These are phyloP conservation scores for Fistulinella cinereoalba DNA, from an alignment of 1,284 basidiomycete species.

Conservation along the genomic window DNA sequence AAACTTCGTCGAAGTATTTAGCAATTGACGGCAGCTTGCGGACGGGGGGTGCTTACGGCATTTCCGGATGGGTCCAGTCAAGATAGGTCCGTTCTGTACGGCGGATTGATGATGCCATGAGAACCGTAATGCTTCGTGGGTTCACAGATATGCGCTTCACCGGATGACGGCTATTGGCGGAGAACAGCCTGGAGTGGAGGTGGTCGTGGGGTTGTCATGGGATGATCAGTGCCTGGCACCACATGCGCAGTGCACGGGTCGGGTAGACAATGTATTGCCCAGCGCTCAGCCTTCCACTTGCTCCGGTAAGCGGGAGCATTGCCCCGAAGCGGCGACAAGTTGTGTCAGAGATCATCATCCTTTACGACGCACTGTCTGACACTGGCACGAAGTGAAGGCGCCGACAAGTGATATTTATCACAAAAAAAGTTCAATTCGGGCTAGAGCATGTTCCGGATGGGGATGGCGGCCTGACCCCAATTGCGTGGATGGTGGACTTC, in stretches of 20 bases:
- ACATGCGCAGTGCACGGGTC: too few relatives aligned
- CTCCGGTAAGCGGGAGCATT: too few relatives aligned
- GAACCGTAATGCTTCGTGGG: slow-evolving; percentile 16
- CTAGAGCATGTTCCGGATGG: slow-evolving; percentile 15
- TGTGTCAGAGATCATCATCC: background rate
- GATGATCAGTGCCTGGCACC: slow-evolving; percentile 4
- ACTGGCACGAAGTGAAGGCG: background rate
- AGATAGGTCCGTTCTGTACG: slow-evolving; percentile 5
- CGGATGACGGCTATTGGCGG: slow-evolving; percentile 19
- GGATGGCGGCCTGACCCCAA: slow-evolving; percentile 25
- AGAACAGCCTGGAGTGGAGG: background rate
- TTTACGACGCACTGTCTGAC: background rate
- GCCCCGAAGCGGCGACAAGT: too few relatives aligned
- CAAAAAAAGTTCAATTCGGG: slow-evolving; percentile 3
- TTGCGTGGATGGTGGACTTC: slow-evolving; percentile 28
- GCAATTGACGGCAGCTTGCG: slow-evolving; percentile 10
- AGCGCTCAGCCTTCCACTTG: too few relatives aligned
- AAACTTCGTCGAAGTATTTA: too few relatives aligned
- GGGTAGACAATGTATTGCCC: too few relatives aligned
- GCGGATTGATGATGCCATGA: slow-evolving; percentile 7
- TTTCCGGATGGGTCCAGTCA: slow-evolving; percentile 7
- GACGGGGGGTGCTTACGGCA: slow-evolving; percentile 16
- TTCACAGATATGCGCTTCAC: slow-evolving; percentile 3
- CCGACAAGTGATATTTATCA: slow-evolving; percentile 3
- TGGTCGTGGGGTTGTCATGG: slow-evolving; percentile 3